Conservation (phyloP, 2,329 filamentous ascomycete species). For the Botryotinia convoluta region DNA sequence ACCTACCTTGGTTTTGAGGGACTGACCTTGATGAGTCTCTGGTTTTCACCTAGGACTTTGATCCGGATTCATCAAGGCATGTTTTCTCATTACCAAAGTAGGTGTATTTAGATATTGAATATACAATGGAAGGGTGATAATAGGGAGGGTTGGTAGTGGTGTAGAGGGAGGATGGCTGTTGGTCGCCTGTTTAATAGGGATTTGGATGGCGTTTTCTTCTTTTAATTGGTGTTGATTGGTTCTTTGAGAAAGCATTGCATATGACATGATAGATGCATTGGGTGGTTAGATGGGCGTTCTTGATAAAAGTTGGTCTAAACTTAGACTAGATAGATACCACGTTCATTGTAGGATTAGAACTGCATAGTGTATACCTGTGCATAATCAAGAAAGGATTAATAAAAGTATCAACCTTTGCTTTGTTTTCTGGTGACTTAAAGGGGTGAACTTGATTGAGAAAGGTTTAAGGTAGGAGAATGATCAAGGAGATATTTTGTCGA, state of each 20-base stretch:
- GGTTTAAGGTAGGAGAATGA: background rate
- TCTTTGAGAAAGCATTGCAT: background rate
- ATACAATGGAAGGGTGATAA: background rate
- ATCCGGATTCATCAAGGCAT: constrained; percentile 7
- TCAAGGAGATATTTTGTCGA: background rate
- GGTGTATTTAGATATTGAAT: background rate
- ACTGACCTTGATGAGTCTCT: constrained; percentile 14
- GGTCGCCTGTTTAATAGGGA: background rate
- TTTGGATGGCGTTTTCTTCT: background rate
- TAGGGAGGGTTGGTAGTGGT: background rate
- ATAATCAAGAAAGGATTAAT: background rate
- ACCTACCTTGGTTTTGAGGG: background rate
- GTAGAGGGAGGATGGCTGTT: background rate
- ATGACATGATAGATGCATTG: background rate
- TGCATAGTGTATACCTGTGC: background rate
- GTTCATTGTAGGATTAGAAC: constrained; percentile 10
- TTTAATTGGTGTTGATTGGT: background rate
- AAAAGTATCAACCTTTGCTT: background rate
- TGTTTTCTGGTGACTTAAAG: background rate
- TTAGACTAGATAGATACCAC: background rate
- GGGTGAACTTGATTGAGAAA: background rate
- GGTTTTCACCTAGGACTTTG: constrained; percentile 13
- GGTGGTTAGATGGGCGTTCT: background rate
- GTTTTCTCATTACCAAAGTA: background rate
- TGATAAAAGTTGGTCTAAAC: background rate